Evolutionary conservation across 345 rosid species (phyloP), one percentile per base, ranked within the genome.

Genomic region (Eucalyptus melliodora): DNA sequence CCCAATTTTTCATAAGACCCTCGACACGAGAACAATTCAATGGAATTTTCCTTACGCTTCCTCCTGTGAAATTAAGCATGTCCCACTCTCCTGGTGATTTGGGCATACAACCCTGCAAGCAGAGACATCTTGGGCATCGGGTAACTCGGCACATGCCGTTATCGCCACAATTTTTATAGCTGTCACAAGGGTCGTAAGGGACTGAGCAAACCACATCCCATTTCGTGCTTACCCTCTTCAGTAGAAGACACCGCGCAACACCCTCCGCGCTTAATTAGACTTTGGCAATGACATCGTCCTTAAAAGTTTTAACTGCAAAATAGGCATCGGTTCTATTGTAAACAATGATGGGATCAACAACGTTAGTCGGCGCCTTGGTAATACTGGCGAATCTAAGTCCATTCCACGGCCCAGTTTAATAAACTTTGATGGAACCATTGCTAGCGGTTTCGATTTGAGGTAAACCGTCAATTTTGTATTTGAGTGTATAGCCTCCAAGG

Each of bases 351-450:
- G 90, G 90, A 16, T 50, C 90, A 8, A 91, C 86, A 16, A 89
- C 72, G 82, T 23, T 88, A 44, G 16, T 90, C 77, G 49, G 16
- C 15, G 3, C 31, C 67, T 26, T 90, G 15, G 89, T 9, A 56
- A 30, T 69, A 47, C 92, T 92, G 47, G 89, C 13, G 19, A 91
- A 93, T 51, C 86, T 27, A 10, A 62, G 34, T 24, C 95, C 96
- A 88, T 91, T 93, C 94, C 93, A 94, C 6, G 94, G 88, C 37
- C 94, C 95, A 14, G 87, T 56, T 56, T 9, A 24, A 23, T 9
- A 23, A 21, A 56, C 27, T 56, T 56, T 23, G 27, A 56, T 56
- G 60, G 60, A 56, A 56, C 60, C 12, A 1, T 56, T 56, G 26
- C 27, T 23, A 24, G 27, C 5, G 26, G 27, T 56, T 56, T 56